Base-by-base conservation (phyloP, 345 rosid species). In the Arabis hirsuta region DNA sequence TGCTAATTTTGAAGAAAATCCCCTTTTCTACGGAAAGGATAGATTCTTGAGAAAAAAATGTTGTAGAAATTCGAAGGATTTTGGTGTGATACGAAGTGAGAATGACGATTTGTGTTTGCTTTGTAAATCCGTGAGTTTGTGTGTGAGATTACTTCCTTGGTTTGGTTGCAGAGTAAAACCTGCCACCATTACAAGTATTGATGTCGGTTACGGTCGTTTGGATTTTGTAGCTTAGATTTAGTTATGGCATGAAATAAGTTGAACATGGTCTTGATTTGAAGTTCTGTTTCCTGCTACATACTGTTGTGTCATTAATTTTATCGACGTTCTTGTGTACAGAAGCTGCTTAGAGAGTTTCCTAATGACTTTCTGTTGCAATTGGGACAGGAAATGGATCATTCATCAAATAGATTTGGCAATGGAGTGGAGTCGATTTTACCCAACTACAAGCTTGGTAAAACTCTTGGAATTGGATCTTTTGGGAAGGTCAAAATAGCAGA, bases 401-500 rank as follows among this genome's bases (percentile, higher is more conserved):
- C 87, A 46, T 74, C 80, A 43, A 75, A 57, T 62, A 82, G 88
- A 68, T 85, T 87, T 32, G 77, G 82, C 27, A 69, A 84, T 67
- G 84, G 82, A 50, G 80, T 65, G 53, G 92, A 91, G 55, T 69
- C 81, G 50, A 67, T 69, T 36, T 81, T 89, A 51, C 79, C 79
- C 22, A 91, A 91, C 78, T 95, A 91, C 76, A 90, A 82, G 84
- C 84, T 90, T 72, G 94, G 94, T 36, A 90, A 82, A 81, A 90
- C 87, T 46, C 90, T 91, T 39, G 99, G 99, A 42, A 89, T 91
- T 57, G 99, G 99, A 39, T 79, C 99, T 26, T 95, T 95, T 71
- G 89, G 99, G 12, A 90, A 95, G 84, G 99, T 95, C 57, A 95
- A 91, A 78, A 82, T 90, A 56, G 99, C 99, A 1, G 88, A 82